Conservation (phyloP, 2,329 filamentous ascomycete genomes). For the Claviceps sp. region DNA sequence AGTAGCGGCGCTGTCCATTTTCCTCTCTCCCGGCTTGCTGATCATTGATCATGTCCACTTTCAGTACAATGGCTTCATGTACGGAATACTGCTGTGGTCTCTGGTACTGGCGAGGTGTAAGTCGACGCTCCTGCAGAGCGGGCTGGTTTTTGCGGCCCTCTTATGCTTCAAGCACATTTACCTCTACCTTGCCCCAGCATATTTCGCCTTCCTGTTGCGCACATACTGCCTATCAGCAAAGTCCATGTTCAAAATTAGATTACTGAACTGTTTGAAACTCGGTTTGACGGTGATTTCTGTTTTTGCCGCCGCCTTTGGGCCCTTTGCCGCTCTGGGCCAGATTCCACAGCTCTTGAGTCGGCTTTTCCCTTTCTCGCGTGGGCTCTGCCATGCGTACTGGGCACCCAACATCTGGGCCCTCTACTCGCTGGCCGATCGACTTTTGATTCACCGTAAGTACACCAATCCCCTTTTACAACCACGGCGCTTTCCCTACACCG, state of each 20-base stretch:
- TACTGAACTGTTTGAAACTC: slow-evolving; percentile 73
- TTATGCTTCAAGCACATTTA: slow-evolving; percentile 98
- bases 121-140: slow-evolving; percentile 63
- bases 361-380: slow-evolving; percentile 86
- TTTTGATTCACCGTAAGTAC: slow-evolving; percentile 63
- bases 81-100: slow-evolving; percentile 78
- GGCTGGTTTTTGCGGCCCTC: slow-evolving; percentile 69
- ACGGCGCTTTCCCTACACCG: background rate
- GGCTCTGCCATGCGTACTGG: slow-evolving; percentile 96
- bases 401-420: slow-evolving; percentile 94
- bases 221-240: slow-evolving; percentile 72
- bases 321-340: slow-evolving; percentile 71
- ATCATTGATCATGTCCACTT: slow-evolving; percentile 99
- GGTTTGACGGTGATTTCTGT: slow-evolving; percentile 58
- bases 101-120: slow-evolving; percentile 67
- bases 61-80: slow-evolving; percentile 97
- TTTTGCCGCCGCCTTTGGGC: slow-evolving; percentile 73
- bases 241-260: slow-evolving; percentile 61
- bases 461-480: background rate
- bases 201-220: slow-evolving; percentile 86
- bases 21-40: slow-evolving; percentile 82
- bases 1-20: slow-evolving; percentile 73
- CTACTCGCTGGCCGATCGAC: slow-evolving; percentile 80
- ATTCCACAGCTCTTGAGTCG: slow-evolving; percentile 71
- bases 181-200: slow-evolving; percentile 87